Base-by-base conservation (phyloP, 1,284 basidiomycete genomes). In the Ustilago shanxiensis region DNA sequence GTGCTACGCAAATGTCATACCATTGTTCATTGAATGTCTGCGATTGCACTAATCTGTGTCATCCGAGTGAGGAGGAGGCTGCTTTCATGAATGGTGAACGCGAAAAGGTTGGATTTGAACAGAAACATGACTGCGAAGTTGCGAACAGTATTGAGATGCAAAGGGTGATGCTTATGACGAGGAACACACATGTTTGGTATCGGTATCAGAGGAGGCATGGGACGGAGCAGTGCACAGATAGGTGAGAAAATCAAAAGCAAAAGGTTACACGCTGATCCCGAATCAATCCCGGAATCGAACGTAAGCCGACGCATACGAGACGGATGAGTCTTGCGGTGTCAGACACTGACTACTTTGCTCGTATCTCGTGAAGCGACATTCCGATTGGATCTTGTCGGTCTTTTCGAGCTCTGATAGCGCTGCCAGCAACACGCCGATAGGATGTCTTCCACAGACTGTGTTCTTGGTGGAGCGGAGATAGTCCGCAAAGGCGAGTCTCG, bases 401-500 rank as follows among this genome's bases (percentile, higher is more conserved):
- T 87, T 87, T 83, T 93, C 90, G 29, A 95, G 84, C 6, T 87
- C 87, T 1, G 90, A 83, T 39, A 98, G 86, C 2, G 94, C 92
- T 5, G 92, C 92, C 5, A 99, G 88, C 5, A 99, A 88, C 0
- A 98, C 93, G 0, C 95, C 93, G 70, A 99, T 98, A 0, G 97
- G 95, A 83, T 98, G 95, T 56, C 95, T 89, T 0, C 97, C 96
- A 53, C 97, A 99, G 49, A 99, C 96, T 0, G 97, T 99, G 87
- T 99, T 99, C 88, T 92, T 90, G 20, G 96, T 98, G 69, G 89
- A 87, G 18, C 88, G 86, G 2, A 99, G 89, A 84, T 99, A 98
- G 7, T 88, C 87, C 1, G 90, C 88, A 33, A 84, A 86, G 0
- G 37, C 67, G 7, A 66, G 22, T 18, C 69, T 54, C 2, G 84